phyloP scores from a whole-genome alignment of 1,139 yeast genomes.

The Scheffersomyces segobiensis region DNA sequence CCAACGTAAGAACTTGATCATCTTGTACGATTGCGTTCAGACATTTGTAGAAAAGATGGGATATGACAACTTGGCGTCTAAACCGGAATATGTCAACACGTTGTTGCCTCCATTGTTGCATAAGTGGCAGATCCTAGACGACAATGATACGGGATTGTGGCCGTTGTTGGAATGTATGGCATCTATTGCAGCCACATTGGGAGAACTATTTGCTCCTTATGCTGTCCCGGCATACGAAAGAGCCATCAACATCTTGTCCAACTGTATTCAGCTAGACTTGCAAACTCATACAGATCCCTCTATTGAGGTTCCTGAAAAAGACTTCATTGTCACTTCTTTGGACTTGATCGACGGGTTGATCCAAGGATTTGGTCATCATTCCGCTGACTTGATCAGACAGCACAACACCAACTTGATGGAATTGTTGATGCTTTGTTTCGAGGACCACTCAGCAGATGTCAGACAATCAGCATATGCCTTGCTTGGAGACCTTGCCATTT shows the following conservation, averaged over 20 bases:
- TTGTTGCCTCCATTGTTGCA: constrained; percentile 78
- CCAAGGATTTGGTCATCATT: constrained; percentile 77
- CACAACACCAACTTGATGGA: constrained; percentile 53
- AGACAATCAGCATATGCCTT: constrained; percentile 91
- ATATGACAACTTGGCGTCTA: constrained; percentile 50
- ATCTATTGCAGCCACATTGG: constrained; percentile 82
- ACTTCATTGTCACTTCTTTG: constrained; percentile 82
- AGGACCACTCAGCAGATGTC: constrained; percentile 79
- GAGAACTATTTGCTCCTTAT: constrained; percentile 83
- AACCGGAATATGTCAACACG: constrained; percentile 56
- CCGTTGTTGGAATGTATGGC: constrained; percentile 92
- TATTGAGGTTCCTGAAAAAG: constrained; percentile 83
- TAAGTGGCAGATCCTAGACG: constrained; percentile 75
- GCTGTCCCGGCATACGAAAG: constrained; percentile 88
- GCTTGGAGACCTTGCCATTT: constrained; percentile 81
- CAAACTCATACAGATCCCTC: constrained; percentile 65
- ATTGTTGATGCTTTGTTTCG: constrained; percentile 67
- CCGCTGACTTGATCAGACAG: constrained; percentile 56
- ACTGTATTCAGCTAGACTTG: constrained; percentile 68
- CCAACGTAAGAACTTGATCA: constrained; percentile 77
- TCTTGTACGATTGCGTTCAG: constrained; percentile 89
- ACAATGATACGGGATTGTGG: constrained; percentile 84
- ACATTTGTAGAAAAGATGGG: constrained; percentile 83
- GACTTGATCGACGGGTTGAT: constrained; percentile 90
- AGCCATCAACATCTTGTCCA: constrained; percentile 66